Percentiles rank a stretch among this genome's conserved stretches.
phyloP scores from a whole-genome alignment of 1,284 basidiomycete genomes.

The Testicularia cyperi region DNA sequence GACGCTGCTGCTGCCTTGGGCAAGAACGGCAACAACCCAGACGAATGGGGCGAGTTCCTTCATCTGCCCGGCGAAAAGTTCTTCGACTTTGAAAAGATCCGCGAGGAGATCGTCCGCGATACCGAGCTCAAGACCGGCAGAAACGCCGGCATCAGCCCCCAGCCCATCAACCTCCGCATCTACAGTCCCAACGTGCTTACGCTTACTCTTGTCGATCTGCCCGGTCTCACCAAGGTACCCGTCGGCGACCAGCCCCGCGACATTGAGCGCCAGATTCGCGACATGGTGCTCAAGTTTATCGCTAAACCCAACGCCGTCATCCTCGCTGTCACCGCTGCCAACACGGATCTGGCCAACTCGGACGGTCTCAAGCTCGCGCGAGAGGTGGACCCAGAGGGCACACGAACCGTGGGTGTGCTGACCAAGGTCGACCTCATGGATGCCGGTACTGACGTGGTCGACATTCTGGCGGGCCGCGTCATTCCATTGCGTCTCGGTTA shows the following conservation, averaged over 20 bases:
- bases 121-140: constrained; percentile 96
- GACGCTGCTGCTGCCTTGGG: constrained; percentile 5
- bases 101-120: constrained; percentile 96
- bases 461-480: constrained; percentile 91
- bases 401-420: constrained; percentile 91
- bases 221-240: constrained; percentile 81
- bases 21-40: constrained; percentile 22
- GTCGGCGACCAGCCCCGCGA: constrained; percentile 73
- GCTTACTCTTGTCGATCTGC: constrained; percentile 91
- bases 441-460: constrained; percentile 93
- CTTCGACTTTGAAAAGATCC: constrained; percentile 89
- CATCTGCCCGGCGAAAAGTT: constrained; percentile 94
- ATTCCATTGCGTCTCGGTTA: constrained; percentile 98
- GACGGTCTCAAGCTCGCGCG: constrained; percentile 95
- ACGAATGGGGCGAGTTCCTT: constrained; percentile 95
- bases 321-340: constrained; percentile 91
- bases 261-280: constrained; percentile 94
- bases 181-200: constrained; percentile 96
- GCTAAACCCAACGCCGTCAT: constrained; percentile 96
- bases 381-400: constrained; percentile 89
- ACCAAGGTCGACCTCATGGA: constrained; percentile 99
- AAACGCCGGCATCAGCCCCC: constrained; percentile 95
- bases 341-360: constrained; percentile 97
- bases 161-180: constrained; percentile 92
- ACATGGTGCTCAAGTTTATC: constrained; percentile 89